Evolutionary conservation across 805 yeast species (phyloP).

Genomic region (Yarrowia keelungensis): DNA sequence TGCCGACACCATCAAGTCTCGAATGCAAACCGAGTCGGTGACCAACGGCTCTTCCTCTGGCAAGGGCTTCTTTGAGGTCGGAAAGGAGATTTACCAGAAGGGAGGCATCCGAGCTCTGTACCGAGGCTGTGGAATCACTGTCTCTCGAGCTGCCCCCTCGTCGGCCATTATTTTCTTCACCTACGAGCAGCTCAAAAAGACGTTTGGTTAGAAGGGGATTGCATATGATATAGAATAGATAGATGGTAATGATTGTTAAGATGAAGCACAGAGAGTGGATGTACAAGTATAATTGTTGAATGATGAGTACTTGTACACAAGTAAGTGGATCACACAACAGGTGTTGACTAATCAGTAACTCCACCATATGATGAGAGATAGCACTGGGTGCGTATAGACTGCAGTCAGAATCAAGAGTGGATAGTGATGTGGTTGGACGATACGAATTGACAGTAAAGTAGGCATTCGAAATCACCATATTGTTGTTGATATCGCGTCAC

Average conservation of each 20-base stretch:
- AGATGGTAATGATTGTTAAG: not conserved
- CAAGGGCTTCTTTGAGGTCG: constrained; percentile 52
- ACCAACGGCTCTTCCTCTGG: constrained; percentile 49
- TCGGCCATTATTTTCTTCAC: constrained; percentile 84
- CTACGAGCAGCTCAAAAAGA: constrained; percentile 59
- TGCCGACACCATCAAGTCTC: constrained; percentile 86
- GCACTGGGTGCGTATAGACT: too few species aligned
- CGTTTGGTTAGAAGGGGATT: not conserved
- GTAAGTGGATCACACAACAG: too few species aligned
- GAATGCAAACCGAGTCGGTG: constrained; percentile 71
- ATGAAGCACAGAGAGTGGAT: too few species aligned
- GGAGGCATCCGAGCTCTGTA: constrained; percentile 79
- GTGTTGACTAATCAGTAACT: too few species aligned
- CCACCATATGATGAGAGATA: too few species aligned
- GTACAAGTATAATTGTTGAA: too few species aligned
- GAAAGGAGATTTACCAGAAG: constrained; percentile 52
- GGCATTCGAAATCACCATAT: too few species aligned
- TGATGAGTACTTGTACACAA: too few species aligned
- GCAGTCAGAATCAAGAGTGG: too few species aligned
- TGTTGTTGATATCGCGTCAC: not conserved
- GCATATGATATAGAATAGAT: constrained; percentile 11
- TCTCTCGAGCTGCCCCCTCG: constrained; percentile 84
- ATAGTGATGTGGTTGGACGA: too few species aligned
- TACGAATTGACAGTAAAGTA: too few species aligned
- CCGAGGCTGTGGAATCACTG: constrained; percentile 83